Base-by-base conservation (phyloP, 305 asterid species). In the Solanum aculeatissimum region DNA sequence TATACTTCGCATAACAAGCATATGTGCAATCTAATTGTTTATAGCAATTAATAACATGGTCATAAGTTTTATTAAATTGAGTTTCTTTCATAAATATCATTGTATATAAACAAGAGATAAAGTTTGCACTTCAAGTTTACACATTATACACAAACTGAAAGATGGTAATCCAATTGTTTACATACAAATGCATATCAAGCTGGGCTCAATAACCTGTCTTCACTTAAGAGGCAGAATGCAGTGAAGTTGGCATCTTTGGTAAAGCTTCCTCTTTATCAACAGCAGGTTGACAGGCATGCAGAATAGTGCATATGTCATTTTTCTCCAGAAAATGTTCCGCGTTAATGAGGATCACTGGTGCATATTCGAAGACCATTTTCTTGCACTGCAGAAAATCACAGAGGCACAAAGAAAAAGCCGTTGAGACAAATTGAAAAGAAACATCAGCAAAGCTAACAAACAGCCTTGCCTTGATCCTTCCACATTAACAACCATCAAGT, bases 241-340 rank as follows among this genome's bases (percentile, higher is more conserved):
- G 3, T 42, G 81, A 53, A n/a, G 32, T 54, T 29, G 69, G n/a
- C 29, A 16, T 14, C 27, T 45, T 23, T 38, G 69, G 81, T 14
- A 69, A 83, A 6, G 35, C 85, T 54, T 68, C 42, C n/a, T 51
- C 54, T 21, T 23, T 43, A 60, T 57, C 6, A 40, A 55, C 27
- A 85, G 71, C 65, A 45, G 85, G 70, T 15, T 58, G 45, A 47
- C 86, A 87, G 57, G 72, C 86, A 21, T 63, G 54, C 72, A 90
- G 21, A 81, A 83, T 57, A 10, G 57, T 58, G 83, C 93, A 90
- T 51, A 90, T n/a, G 13, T 89, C 93, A 27, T 90, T 80, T 69
- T 65, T 86, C 71, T 90, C 91, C 86, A 89, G 72, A 83, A 87
- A 86, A 45, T 89, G 86, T 86, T 90, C 93, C 2, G 91, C 89